Base-by-base conservation (phyloP, 2,329 filamentous ascomycete species). In the Aspergillus fructus region DNA sequence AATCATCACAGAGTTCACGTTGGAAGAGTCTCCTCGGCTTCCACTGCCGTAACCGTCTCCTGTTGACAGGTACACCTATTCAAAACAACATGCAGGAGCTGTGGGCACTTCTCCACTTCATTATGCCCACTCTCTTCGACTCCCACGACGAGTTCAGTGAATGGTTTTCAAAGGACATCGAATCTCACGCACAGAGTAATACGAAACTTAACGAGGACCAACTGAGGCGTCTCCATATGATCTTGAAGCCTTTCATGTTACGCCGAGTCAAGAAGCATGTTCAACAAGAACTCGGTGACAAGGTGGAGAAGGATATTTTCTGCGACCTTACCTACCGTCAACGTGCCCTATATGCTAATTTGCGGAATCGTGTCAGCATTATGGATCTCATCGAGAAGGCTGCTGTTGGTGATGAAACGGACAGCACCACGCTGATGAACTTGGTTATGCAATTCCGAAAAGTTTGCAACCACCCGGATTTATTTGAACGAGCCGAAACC, bases 11-110 rank as follows among this genome's bases (percentile, higher is more conserved):
- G 68, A 97, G 92, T 79, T 96, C 93, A 15, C 86, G 94, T 70
- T 99, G 94, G 94, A 99, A 97, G 83, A 93, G 89, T 64, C 77
- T 99, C 63, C 82, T 99, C 47, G 89, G 89, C 50, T 97, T 97
- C 82, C 90, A 96, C 73, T 97, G 93, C 78, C 89, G 94, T 59
- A 99, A 97, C 76, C 87, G 94, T 64, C 84, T 99, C 47, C 80
- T 99, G 45, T 84, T 99, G 19, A 99, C 94, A 0, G 94, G 94
- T 78, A 99, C 94, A 0, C 94, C 94, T 3, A 97, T 99, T 64
- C 94, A 99, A 76, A 99, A 99, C 80, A 99, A 97, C 82, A 99
- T 99, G 94, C 94, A 97, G 76, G 93, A 99, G 76, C 78, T 99
- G 58, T 99, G 94, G 94, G 94, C 94, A 30, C 78, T 99, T 64